These are phyloP conservation scores for Citeromyces siamensis DNA, from an alignment of 1,139 yeast genomes.

Conservation along the genomic window DNA sequence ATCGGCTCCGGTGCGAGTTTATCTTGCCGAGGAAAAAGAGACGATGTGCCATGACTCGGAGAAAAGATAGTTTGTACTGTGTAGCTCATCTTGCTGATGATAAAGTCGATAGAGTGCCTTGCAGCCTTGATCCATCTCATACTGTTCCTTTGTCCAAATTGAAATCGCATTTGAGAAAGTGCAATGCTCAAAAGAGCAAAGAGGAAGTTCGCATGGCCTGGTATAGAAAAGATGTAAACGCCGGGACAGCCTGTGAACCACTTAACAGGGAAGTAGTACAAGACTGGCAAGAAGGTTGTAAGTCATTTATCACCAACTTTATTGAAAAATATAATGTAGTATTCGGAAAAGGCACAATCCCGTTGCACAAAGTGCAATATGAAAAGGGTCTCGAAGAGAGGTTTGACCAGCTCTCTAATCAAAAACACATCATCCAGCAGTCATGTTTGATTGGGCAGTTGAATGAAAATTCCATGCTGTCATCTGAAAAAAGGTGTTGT, in stretches of 20 bases:
- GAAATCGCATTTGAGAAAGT: conserved; percentile 43
- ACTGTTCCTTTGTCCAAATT: conserved; percentile 54
- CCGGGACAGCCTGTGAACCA: conserved; percentile 7
- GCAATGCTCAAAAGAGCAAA: conserved; percentile 32
- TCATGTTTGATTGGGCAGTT: conserved; percentile 69
- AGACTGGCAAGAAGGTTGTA: conserved; percentile 14
- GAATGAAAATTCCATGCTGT: conserved; percentile 28
- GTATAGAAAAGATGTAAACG: not conserved
- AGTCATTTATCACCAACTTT: conserved; percentile 15
- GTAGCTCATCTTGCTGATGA: conserved; percentile 38
- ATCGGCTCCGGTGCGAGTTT: conserved; percentile 31
- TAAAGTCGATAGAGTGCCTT: conserved; percentile 38
- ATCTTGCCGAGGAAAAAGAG: conserved; percentile 34
- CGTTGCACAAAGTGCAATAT: conserved; percentile 10
- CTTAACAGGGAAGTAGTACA: conserved; percentile 7
- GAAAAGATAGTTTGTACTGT: conserved; percentile 37
- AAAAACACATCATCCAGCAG: conserved; percentile 77
- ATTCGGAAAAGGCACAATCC: conserved; percentile 9
- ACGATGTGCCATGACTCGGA: conserved; percentile 51
- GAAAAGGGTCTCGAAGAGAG: conserved; percentile 22
- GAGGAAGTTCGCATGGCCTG: conserved; percentile 9
- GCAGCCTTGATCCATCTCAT: conserved; percentile 72
- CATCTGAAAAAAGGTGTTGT: conserved; percentile 19
- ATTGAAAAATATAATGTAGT: conserved; percentile 11
- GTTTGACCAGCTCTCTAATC: conserved; percentile 35